A percentile compares a stretch with the other conserved stretches of the same genome.
These are phyloP conservation scores for Crucibulum laeve DNA, from an alignment of 768 basidiomycete genomes.

Conservation along the genomic window DNA sequence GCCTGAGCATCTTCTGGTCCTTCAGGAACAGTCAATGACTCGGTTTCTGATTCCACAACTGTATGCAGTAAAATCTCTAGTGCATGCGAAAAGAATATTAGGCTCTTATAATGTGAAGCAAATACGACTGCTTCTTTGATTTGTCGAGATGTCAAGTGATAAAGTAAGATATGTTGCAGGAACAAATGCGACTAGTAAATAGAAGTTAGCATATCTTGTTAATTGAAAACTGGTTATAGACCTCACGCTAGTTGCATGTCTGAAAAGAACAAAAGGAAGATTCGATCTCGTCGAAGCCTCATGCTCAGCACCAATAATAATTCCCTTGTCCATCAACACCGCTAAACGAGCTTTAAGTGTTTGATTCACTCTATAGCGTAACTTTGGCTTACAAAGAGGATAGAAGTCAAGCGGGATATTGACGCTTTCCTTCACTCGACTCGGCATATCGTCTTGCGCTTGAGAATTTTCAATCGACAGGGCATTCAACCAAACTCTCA, in stretches of 20 bases:
- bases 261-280: conserved; percentile 86
- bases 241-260: conserved; percentile 86
- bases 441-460: conserved; percentile 28
- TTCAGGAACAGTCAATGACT: conserved; percentile 23
- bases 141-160: conserved; percentile 64
- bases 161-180: conserved; percentile 84
- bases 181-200: conserved; percentile 80
- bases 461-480: conserved; percentile 74
- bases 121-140: conserved; percentile 79
- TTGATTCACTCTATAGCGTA: not conserved
- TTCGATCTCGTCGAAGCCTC: conserved; percentile 74
- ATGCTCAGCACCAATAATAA: conserved; percentile 93
- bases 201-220: conserved; percentile 1
- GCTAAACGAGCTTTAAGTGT: conserved; percentile 43
- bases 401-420: conserved; percentile 93
- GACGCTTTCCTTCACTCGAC: conserved; percentile 86
- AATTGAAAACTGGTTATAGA: conserved; percentile 8
- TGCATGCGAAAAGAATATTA: conserved; percentile 91
- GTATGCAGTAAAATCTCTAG: conserved; percentile 93
- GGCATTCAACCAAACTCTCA: conserved; percentile 95
- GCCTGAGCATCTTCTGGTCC: conserved; percentile 21
- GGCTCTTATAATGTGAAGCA: conserved; percentile 79
- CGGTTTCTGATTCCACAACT: conserved; percentile 82
- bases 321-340: conserved; percentile 98
- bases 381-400: conserved; percentile 69